Evolutionary conservation across 345 rosid species (phyloP), one percentile per base, ranked within the genome.

Genomic region (Salix caprea): DNA sequence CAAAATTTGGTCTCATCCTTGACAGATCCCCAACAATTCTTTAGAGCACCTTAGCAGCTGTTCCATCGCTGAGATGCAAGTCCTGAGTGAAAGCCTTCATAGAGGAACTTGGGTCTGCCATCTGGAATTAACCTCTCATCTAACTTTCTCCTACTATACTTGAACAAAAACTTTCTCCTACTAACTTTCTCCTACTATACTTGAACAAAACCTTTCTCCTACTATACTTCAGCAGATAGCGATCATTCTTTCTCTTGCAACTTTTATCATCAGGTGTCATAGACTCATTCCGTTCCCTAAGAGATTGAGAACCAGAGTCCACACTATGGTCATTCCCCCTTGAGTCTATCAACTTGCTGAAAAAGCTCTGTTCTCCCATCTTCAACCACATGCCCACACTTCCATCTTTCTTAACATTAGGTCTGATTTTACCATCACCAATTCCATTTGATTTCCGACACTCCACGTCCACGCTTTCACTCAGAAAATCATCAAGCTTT

Each of bases 121-220:
- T 70, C 69, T 10, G n/a, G 70, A 58, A 58, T 7, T 67, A 26
- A 52, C 39, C 77, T 65, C 46, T 70, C 72, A 23, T 67, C 66
- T 69, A 85, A 64, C 74, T 68, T 83, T 82, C 83, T 85, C 78
- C 79, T 80, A 7, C 79, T 69, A 78, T 87, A 89, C 81, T 81
- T 86, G 16, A 78, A 58, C 69, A 71, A 6, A 81, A 84, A 64
- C 74, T 68, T 81, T 82, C 81, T 85, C 78, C 79, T 78, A 7
- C 37, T 36, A 54, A 9, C 74, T 68, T 84, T 81, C 82, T 85
- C 75, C 81, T 80, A 3, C 79, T 71, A 78, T 87, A 89, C 81
- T 81, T 86, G 14, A 80, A 67, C 69, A 71, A 30, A 83, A 54
- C 24, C 68, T 65, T 84, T 82, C 80, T 83, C 78, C 81, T 80